Evolutionary conservation across 768 basidiomycete genomes (phyloP).

Genomic region (Melanogaster broomeanus): DNA sequence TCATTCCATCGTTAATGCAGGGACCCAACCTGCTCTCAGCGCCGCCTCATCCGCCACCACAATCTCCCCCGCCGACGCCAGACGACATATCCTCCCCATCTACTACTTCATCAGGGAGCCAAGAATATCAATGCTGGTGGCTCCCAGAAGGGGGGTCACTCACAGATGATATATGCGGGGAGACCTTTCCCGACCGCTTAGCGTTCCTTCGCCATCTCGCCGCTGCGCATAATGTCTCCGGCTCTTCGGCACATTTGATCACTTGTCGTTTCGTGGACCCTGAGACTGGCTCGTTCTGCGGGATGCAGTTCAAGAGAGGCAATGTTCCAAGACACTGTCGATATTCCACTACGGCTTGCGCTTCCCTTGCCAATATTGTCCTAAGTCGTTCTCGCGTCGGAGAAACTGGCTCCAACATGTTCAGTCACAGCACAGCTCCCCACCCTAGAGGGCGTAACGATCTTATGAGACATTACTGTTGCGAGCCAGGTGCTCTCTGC

Average conservation of each 20-base stretch:
- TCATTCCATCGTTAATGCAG: too few species aligned
- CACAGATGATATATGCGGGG: background rate
- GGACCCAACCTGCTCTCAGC: too few species aligned
- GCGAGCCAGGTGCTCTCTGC: too few species aligned
- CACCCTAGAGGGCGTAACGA: too few species aligned
- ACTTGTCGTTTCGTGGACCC: constrained; percentile 13
- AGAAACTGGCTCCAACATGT: constrained; percentile 20
- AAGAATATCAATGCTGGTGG: constrained; percentile 7
- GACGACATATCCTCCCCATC: too few species aligned
- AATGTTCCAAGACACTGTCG: constrained; percentile 17
- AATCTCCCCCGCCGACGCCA: too few species aligned
- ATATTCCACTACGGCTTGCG: constrained; percentile 19
- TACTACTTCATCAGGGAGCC: too few species aligned
- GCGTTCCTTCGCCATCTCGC: constrained; percentile 20
- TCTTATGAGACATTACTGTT: too few species aligned
- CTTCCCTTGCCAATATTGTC: constrained; percentile 14
- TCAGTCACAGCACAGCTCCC: constrained; percentile 2
- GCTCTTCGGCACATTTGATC: background rate
- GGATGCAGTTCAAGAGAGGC: constrained; percentile 1
- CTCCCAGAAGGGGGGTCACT: background rate
- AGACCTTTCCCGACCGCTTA: background rate
- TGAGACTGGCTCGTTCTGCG: constrained; percentile 6
- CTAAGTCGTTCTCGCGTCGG: constrained; percentile 21
- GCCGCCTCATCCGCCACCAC: too few species aligned
- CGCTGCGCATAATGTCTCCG: constrained; percentile 11